Base-by-base conservation (phyloP, 2,329 filamentous ascomycete genomes). In the Pleoardoris graminearum region DNA sequence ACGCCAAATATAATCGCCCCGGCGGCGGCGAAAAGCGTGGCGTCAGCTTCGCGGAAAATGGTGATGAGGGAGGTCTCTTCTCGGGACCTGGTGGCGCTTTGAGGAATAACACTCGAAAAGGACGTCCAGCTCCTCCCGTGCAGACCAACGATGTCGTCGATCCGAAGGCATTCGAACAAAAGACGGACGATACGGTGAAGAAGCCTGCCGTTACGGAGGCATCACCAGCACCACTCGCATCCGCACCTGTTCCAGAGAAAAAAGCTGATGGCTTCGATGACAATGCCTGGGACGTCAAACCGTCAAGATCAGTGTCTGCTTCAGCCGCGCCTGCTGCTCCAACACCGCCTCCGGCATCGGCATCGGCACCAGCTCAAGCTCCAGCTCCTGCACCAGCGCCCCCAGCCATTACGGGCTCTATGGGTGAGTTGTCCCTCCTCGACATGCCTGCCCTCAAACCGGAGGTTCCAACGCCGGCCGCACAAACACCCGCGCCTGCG, bases 211-310 rank as follows among this genome's bases (percentile, higher is more conserved):
- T 29, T 17, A 21, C 43, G 30, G 79, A 82, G 33, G 73, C 72
- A 16, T 76, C 78, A 47, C 69, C 78, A 21, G 81, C 82, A 27
- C 77, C 83, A 0, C 70, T 81, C 41, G 71, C 77, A 12, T 71
- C 76, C 51, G 74, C 73, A 7, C 77, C 84, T 32, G 71, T 76
- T 32, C 77, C 71, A 32, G 64, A 81, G 32, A 80, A 82, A 53
- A 77, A 77, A 45, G 73, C 74, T 36, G 77, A 80, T 53, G 90
- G 90, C 2, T 97, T 97, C 67, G 94, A 99, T 46, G 94, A 97
- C 67, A 91, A 97, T 77, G 94, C 94, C 7, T 99, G 94, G 94
- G 90, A 95, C 66, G 88, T 96, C 44, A 97, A 97, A 76, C 90
- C 91, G 16, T 83, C 88, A 12, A 88, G 85, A 68, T 58, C 75